Percentiles rank a stretch among this genome's conserved stretches.
These are phyloP conservation scores for Buxus sempervirens DNA, from an alignment of 164 flowering plant species.

Conservation along the genomic window DNA sequence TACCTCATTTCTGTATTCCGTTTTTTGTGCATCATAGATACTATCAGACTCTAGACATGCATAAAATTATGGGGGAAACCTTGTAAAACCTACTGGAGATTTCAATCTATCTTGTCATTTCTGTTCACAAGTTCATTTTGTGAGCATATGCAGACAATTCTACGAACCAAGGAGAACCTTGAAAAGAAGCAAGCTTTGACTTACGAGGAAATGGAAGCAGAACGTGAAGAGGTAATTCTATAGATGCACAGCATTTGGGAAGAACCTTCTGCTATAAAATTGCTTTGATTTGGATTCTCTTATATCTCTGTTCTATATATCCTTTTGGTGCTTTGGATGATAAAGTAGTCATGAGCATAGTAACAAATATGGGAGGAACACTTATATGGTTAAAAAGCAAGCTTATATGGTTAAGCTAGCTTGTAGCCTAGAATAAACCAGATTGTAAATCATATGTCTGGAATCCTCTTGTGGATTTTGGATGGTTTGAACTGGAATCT, in stretches of 20 bases:
- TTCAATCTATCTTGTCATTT: constrained; percentile 4
- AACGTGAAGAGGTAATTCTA: constrained; percentile 77
- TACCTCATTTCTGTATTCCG: too few species aligned
- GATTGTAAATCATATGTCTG: too few species aligned
- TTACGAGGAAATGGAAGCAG: constrained; percentile 91
- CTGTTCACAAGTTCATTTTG: constrained; percentile 1
- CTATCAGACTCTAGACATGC: neutral
- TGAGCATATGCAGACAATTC: constrained; percentile 53
- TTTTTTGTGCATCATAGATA: too few species aligned
- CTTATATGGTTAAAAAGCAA: too few species aligned
- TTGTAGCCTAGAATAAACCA: too few species aligned
- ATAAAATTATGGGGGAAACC: neutral
- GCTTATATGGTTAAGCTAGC: too few species aligned
- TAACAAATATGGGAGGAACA: too few species aligned
- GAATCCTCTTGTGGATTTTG: too few species aligned
- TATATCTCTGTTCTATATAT: neutral
- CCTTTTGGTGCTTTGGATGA: neutral
- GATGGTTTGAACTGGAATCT: too few species aligned
- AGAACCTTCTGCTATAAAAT: neutral
- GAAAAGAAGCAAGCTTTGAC: constrained; percentile 96
- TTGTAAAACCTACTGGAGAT: neutral
- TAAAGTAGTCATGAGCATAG: too few species aligned
- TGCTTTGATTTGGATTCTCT: neutral
- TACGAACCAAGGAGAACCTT: constrained; percentile 79
- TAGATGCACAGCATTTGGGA: neutral